Base-by-base conservation (phyloP, 768 basidiomycete genomes). In the Artomyces pyxidatus region DNA sequence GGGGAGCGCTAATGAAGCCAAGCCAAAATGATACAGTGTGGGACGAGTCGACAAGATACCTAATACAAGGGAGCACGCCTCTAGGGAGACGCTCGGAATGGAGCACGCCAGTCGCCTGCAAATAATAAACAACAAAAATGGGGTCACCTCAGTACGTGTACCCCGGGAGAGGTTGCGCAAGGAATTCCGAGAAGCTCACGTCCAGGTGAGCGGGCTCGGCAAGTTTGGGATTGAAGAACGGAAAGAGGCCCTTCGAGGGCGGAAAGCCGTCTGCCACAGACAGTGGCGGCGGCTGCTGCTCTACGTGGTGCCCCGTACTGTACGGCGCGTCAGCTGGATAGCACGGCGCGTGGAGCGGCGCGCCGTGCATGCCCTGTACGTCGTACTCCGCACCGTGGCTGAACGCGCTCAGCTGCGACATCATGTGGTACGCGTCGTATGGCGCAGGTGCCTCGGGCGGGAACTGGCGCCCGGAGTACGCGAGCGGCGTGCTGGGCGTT, bases 11-110 rank as follows among this genome's bases (percentile, higher is more conserved):
- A 30, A 30, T 5, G 21, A 30, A n/a, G 42, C 45, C 40, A 30
- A 45, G 53, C 28, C 48, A 49, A 50, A 23, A 49, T 53, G 54
- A 55, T 56, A 56, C 54, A 56, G 42, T 45, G 27, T 37, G 45
- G 45, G 35, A 42, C 25, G 42, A 35, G 29, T 12, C 5, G 30
- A 21, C 54, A 53, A 53, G 38, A 53, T 48, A 48, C 42, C 42
- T 46, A 54, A 55, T 53, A 55, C 48, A 49, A 49, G 43, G 22
- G 40, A 45, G 40, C n/a, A 49, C 17, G 14, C 25, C 43, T 11
- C 25, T 12, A 27, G 8, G n/a, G 28, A 27, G 49, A 43, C 52
- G 48, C 54, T 48, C 48, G 45, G 49, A 49, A 43, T 16, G 45
- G 26, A 42, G 29, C 50, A 32, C 37, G 44, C 22, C 51, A 53